Evolutionary conservation across 257 asterid genomes (phyloP).

Genomic region (Sherardia arvensis): DNA sequence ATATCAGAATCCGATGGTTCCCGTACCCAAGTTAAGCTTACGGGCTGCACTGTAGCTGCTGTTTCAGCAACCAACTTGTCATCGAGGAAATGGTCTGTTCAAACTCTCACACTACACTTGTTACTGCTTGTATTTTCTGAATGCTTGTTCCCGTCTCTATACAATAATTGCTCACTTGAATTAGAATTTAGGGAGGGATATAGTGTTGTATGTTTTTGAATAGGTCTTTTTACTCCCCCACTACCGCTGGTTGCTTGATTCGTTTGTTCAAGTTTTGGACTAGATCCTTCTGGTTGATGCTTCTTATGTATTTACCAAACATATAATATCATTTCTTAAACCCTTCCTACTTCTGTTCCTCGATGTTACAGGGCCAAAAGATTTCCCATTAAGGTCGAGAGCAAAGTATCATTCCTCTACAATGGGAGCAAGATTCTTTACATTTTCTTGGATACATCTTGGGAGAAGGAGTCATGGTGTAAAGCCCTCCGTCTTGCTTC

Average conservation of each 20-base stretch:
- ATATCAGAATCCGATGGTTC: constrained; percentile 63
- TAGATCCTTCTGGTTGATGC: background rate
- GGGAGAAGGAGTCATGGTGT: constrained; percentile 99
- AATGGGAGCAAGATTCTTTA: constrained; percentile 55
- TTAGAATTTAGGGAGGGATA: background rate
- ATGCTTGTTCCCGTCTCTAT: background rate
- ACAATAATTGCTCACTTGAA: background rate
- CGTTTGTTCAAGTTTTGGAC: background rate
- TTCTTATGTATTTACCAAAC: no score
- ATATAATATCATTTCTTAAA: no score
- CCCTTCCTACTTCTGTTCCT: no score
- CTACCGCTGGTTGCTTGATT: background rate
- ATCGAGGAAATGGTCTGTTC: constrained; percentile 69
- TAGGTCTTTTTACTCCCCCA: background rate
- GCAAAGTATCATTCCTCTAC: constrained; percentile 50
- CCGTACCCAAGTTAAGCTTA: constrained; percentile 50
- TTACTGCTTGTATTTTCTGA: no score
- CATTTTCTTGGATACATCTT: constrained; percentile 81
- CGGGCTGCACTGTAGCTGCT: constrained; percentile 61
- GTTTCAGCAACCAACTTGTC: constrained; percentile 74
- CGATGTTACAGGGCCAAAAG: constrained; percentile 74
- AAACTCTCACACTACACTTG: no score
- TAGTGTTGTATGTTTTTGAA: background rate
- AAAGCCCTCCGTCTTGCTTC: constrained; percentile 93
- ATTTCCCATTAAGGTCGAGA: constrained; percentile 80